Base-by-base conservation (phyloP, 2,329 filamentous ascomycete genomes). In the Proliferodiscus dingleyae region DNA sequence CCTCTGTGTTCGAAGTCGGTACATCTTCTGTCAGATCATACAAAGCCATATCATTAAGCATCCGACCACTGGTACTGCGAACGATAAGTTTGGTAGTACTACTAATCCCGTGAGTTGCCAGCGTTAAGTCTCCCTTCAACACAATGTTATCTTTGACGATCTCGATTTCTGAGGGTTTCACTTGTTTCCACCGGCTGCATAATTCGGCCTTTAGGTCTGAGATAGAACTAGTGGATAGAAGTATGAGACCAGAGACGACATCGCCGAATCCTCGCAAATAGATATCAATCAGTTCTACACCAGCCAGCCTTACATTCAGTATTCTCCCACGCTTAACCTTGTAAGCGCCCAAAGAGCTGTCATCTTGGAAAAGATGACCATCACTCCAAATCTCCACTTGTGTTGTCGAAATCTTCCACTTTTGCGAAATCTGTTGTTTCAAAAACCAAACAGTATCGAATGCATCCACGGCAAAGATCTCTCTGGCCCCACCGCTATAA, bases 21-120 rank as follows among this genome's bases (percentile, higher is more conserved):
- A 5, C 6, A 23, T 43, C 30, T 24, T 43, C 40, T 5, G 29
- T 33, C 9, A 43, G 22, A 43, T 43, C 40, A 15, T 43, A 43
- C 16, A 34, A 18, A 8, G 19, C 21, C 40, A 43, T 32, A 19
- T 43, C 29, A 23, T 43, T 34, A 15, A 24, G 11, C 11, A 34
- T 15, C 7, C 18, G 16, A 9, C 21, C 28, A 15, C 18, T 10
- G 9, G 23, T 32, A 9, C 22, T 43, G 22, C 15, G 16, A 9
- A 43, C 23, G n/a, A 11, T 24, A 4, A 43, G 29, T 19, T 10
- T 43, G 23, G 40, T 33, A 5, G 28, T 33, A 24, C 22, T n/a
- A 7, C 22, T 18, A 2, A 43, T 21, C 7, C 23, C 4, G 11
- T 33, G 11, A 4, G 40, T 21, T 18, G 23, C 30, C 32, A 43